Evolutionary conservation across 1,284 basidiomycete species (phyloP).

Genomic region (Ceratobasidium sp.): DNA sequence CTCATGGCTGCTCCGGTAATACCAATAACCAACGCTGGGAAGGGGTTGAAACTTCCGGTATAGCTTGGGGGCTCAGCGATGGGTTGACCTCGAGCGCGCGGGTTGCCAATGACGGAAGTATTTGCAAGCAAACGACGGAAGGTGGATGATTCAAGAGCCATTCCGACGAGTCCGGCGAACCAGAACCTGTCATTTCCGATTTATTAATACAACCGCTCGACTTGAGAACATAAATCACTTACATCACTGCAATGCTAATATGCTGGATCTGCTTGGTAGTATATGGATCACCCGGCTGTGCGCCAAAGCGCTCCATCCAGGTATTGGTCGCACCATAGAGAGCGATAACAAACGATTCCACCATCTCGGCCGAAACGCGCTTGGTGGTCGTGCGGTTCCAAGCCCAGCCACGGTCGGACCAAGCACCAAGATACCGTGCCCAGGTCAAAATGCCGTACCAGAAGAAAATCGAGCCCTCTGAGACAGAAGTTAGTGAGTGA

Average conservation of each 20-base stretch:
- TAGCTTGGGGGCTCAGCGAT: constrained; percentile 75
- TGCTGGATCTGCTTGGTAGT: constrained; percentile 95
- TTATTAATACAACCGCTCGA: background rate
- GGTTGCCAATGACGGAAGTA: constrained; percentile 46
- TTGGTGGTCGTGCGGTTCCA: constrained; percentile 78
- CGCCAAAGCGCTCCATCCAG: constrained; percentile 97
- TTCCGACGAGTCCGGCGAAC: constrained; percentile 90
- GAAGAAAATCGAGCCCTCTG: constrained; percentile 90
- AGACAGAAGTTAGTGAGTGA: background rate
- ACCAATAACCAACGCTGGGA: constrained; percentile 92
- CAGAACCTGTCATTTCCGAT: constrained; percentile 81
- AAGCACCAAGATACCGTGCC: constrained; percentile 89
- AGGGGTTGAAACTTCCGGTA: constrained; percentile 86
- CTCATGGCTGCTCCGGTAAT: constrained; percentile 95
- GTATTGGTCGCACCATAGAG: constrained; percentile 90
- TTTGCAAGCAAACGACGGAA: constrained; percentile 59
- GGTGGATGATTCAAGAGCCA: constrained; percentile 84
- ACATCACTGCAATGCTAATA: constrained; percentile 85
- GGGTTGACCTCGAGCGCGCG: constrained; percentile 46
- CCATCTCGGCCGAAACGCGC: constrained; percentile 76
- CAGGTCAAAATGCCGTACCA: constrained; percentile 90
- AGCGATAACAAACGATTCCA: constrained; percentile 89
- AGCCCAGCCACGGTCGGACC: constrained; percentile 90
- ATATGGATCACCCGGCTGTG: constrained; percentile 79
- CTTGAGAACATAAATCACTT: constrained; percentile 46